Conservation (phyloP, 2,329 filamentous ascomycete species). For the Penicillium sp. region DNA sequence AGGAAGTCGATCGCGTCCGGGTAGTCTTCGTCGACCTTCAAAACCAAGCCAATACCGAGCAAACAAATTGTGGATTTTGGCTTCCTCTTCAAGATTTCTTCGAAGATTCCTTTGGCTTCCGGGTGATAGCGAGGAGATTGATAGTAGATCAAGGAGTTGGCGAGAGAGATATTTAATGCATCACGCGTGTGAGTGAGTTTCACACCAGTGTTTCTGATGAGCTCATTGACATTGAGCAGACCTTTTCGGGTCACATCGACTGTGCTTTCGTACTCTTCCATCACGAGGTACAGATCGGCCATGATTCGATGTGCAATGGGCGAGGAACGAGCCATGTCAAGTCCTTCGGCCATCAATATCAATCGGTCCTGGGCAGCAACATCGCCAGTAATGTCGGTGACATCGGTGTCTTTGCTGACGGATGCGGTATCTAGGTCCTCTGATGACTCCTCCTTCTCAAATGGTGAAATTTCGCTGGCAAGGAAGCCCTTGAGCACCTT, state of each 20-base stretch:
- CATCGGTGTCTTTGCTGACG: constrained; percentile 31
- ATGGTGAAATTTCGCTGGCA: constrained; percentile 79
- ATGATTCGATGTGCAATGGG: constrained; percentile 80
- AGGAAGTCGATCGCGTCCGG: constrained; percentile 78
- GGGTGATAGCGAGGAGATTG: constrained; percentile 86
- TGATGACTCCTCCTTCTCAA: constrained; percentile 60
- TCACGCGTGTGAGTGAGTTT: constrained; percentile 68
- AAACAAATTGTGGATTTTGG: constrained; percentile 74
- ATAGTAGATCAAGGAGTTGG: constrained; percentile 84
- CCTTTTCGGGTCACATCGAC: constrained; percentile 78
- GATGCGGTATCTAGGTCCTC: constrained; percentile 38
- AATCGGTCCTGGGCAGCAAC: constrained; percentile 77
- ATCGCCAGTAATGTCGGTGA: constrained; percentile 37
- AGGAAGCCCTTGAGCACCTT: constrained; percentile 81
- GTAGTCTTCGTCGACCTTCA: constrained; percentile 91
- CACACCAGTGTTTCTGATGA: constrained; percentile 67
- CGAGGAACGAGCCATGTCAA: constrained; percentile 63
- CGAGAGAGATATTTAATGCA: constrained; percentile 72
- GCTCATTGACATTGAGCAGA: constrained; percentile 57
- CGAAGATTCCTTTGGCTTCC: constrained; percentile 83
- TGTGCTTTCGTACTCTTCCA: constrained; percentile 81
- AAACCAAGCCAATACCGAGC: constrained; percentile 85
- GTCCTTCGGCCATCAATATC: constrained; percentile 74
- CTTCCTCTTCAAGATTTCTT: constrained; percentile 74
- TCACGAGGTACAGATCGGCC: constrained; percentile 75